These are phyloP conservation scores for Ophiocordyceps robertsii DNA, from an alignment of 2,329 filamentous ascomycete species.

Conservation along the genomic window DNA sequence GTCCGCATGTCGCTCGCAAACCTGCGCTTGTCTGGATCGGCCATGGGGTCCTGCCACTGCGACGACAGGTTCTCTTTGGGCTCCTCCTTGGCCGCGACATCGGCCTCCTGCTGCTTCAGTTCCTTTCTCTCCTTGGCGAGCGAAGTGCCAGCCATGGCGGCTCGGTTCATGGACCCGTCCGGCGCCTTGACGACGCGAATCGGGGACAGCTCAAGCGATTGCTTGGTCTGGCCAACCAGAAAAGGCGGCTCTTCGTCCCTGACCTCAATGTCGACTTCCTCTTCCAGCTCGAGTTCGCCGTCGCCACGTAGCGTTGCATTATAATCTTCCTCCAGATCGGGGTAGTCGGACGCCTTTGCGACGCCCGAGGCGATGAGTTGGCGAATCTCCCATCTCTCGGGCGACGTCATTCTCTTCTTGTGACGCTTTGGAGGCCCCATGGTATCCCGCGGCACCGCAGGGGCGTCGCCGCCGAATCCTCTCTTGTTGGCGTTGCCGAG, in stretches of 20 bases:
- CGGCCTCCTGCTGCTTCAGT: slow-evolving; percentile 73
- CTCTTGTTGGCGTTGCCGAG: slow-evolving; percentile 53
- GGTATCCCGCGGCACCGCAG: slow-evolving; percentile 22
- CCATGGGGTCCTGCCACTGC: slow-evolving; percentile 97
- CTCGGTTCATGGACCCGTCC: slow-evolving; percentile 93
- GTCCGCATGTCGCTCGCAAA: slow-evolving; percentile 81
- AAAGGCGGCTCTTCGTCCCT: slow-evolving; percentile 94
- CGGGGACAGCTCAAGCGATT: slow-evolving; percentile 85
- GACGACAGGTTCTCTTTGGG: slow-evolving; percentile 71
- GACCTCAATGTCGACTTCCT: slow-evolving; percentile 95
- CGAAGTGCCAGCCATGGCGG: slow-evolving; percentile 84
- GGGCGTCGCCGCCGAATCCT: slow-evolving; percentile 34
- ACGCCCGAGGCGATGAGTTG: slow-evolving; percentile 94
- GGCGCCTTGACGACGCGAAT: slow-evolving; percentile 96
- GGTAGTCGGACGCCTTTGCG: slow-evolving; percentile 83
- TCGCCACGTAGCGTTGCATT: slow-evolving; percentile 77
- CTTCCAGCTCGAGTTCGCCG: slow-evolving; percentile 79
- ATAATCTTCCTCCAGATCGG: slow-evolving; percentile 88
- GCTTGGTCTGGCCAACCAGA: slow-evolving; percentile 88
- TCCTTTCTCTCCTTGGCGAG: slow-evolving; percentile 86
- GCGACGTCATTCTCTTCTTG: slow-evolving; percentile 90
- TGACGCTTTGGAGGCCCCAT: slow-evolving; percentile 37
- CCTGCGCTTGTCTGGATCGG: slow-evolving; percentile 66
- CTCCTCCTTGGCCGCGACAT: slow-evolving; percentile 60
- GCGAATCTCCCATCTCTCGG: slow-evolving; percentile 93